These are phyloP conservation scores for Cadophora sp. DNA, from an alignment of 2,329 filamentous ascomycete species.

Conservation along the genomic window DNA sequence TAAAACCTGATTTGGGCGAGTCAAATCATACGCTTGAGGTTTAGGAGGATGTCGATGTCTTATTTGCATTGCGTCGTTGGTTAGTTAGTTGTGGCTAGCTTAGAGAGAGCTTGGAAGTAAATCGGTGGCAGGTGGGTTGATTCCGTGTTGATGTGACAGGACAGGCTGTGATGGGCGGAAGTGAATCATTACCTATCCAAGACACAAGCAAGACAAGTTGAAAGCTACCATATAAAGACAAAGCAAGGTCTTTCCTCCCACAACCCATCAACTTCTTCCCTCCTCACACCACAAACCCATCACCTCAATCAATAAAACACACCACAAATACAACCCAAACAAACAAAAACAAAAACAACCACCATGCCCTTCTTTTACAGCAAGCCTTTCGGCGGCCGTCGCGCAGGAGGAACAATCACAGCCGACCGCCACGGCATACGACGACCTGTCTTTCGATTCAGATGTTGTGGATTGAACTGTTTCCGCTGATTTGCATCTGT, in stretches of 20 bases:
- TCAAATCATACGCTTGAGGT: not conserved
- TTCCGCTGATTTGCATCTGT: slow-evolving; percentile 4
- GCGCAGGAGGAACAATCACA: slow-evolving; percentile 55
- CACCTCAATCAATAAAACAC: not conserved
- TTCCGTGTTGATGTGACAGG: too few species aligned
- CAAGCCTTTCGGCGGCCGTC: slow-evolving; percentile 47
- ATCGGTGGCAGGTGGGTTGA: too few species aligned
- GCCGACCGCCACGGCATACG: slow-evolving; percentile 59
- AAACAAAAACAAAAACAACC: not conserved
- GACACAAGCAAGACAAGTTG: too few species aligned
- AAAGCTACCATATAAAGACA: too few species aligned
- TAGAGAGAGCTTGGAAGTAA: not conserved
- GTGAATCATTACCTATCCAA: too few species aligned
- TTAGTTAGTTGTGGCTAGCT: not conserved
- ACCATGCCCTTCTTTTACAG: slow-evolving; percentile 48
- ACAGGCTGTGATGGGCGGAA: too few species aligned
- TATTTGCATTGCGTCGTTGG: not conserved
- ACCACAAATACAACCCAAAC: not conserved
- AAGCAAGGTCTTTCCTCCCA: too few species aligned
- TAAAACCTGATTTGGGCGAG: slow-evolving; percentile 10
- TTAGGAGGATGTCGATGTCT: not conserved
- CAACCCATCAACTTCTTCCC: too few species aligned
- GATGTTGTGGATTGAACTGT: slow-evolving; percentile 58
- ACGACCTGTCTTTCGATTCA: slow-evolving; percentile 58
- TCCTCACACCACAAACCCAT: not conserved